Evolutionary conservation across 306 rosid species (phyloP).

Genomic region (peach (Prunus persica)): DNA sequence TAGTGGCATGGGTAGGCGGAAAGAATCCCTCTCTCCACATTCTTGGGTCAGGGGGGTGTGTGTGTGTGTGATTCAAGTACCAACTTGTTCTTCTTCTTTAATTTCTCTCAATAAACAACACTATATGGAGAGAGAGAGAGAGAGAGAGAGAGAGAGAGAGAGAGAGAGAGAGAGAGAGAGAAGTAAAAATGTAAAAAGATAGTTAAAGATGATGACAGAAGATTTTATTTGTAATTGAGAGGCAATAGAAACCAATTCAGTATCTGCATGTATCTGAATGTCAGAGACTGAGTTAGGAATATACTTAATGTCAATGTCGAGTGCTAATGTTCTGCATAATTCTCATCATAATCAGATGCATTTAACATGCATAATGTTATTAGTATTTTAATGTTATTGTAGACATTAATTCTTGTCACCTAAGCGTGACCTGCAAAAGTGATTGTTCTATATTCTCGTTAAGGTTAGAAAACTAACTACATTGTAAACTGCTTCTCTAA

Average conservation of each 20-base stretch:
- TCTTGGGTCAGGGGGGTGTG: conserved; percentile 5
- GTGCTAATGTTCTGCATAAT: not conserved
- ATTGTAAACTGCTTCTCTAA: not conserved
- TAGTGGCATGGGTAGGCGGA: conserved; percentile 16
- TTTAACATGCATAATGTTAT: not conserved
- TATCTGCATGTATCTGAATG: not conserved
- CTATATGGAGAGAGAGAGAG: not conserved
- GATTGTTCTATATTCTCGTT: not conserved
- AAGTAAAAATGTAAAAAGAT: not conserved
- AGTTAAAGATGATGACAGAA: not conserved
- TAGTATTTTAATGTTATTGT: not conserved
- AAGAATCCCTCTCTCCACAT: conserved; percentile 1
- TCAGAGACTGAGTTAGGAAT: not conserved
- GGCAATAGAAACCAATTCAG: not conserved
- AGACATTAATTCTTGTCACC: not conserved
- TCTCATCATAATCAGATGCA: not conserved
- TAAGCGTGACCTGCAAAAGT: not conserved
- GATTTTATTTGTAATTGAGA: not conserved
- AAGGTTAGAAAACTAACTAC: not conserved
- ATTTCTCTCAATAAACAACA: conserved; percentile 2
- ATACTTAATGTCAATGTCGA: not conserved
- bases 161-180: not conserved
- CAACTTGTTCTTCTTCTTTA: not conserved
- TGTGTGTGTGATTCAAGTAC: not conserved
- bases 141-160: not conserved